Conservation (phyloP, 2,329 filamentous ascomycete species). For the Colletotrichum sp. region DNA sequence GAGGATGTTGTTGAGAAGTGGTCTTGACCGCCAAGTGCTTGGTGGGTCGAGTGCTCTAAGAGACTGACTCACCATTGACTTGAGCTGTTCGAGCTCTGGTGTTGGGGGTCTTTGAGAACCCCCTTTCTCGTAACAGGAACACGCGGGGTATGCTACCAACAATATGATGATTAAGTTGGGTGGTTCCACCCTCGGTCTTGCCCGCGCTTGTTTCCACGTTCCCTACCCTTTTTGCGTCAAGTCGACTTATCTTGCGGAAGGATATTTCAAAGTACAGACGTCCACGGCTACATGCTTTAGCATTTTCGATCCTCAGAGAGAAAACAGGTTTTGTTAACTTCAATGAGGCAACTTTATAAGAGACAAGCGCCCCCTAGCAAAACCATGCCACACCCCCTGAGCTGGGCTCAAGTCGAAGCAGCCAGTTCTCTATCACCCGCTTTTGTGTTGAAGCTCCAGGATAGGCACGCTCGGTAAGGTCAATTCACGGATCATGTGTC, state of each 20-base stretch:
- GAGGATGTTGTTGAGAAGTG: not conserved
- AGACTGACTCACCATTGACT: not conserved
- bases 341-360: not conserved
- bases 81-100: not conserved
- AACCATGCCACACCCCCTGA: not conserved
- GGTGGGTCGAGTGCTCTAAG: not conserved
- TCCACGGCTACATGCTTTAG: not conserved
- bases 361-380: not conserved
- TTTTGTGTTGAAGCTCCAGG: too few relatives aligned
- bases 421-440: not conserved
- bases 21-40: not conserved
- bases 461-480: too few relatives aligned
- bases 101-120: not conserved
- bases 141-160: not conserved
- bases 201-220: not conserved
- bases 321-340: not conserved
- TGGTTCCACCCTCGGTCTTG: not conserved
- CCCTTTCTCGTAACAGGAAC: not conserved
- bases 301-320: not conserved
- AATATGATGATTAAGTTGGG: not conserved
- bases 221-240: not conserved
- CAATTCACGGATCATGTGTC: too few relatives aligned
- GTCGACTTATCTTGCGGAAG: not conserved
- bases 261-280: not conserved
- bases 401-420: not conserved